phyloP scores from a whole-genome alignment of 1,284 basidiomycete species.

The Ustilago crameri region DNA sequence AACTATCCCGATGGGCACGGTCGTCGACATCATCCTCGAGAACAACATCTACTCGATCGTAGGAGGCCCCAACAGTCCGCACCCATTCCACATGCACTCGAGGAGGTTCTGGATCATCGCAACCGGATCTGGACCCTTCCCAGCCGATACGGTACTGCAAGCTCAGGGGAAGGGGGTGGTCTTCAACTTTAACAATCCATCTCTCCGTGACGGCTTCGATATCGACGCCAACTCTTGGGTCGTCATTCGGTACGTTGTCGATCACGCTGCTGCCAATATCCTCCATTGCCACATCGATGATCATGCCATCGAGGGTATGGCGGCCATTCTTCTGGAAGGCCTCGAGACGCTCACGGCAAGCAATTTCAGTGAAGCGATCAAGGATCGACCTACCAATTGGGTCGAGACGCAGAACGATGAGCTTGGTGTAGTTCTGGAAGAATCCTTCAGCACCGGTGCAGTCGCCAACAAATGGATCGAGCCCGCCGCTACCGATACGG shows the following conservation, averaged over 20 bases:
- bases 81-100: constrained; percentile 55
- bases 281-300: constrained; percentile 55
- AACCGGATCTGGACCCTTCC: constrained; percentile 35
- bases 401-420: constrained; percentile 39
- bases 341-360: constrained; percentile 40
- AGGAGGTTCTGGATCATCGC: constrained; percentile 53
- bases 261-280: constrained; percentile 49
- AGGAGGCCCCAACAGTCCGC: constrained; percentile 49
- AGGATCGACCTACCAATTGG: constrained; percentile 16
- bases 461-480: constrained; percentile 16
- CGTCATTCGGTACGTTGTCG: constrained; percentile 45
- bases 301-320: constrained; percentile 53
- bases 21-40: constrained; percentile 50
- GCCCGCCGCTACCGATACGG: constrained; percentile 36
- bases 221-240: constrained; percentile 50
- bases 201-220: constrained; percentile 52
- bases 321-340: constrained; percentile 51
- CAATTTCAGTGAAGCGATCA: constrained; percentile 41
- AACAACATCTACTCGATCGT: constrained; percentile 55
- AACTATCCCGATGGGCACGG: constrained; percentile 35
- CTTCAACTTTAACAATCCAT: constrained; percentile 46
- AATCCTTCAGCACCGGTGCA: constrained; percentile 22
- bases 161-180: constrained; percentile 23
- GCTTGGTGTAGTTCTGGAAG: constrained; percentile 31
- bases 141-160: constrained; percentile 36